Evolutionary conservation across 2,329 filamentous ascomycete species (phyloP), one percentile per base, ranked within the genome.

Genomic region (Scedosporium apiospermum): DNA sequence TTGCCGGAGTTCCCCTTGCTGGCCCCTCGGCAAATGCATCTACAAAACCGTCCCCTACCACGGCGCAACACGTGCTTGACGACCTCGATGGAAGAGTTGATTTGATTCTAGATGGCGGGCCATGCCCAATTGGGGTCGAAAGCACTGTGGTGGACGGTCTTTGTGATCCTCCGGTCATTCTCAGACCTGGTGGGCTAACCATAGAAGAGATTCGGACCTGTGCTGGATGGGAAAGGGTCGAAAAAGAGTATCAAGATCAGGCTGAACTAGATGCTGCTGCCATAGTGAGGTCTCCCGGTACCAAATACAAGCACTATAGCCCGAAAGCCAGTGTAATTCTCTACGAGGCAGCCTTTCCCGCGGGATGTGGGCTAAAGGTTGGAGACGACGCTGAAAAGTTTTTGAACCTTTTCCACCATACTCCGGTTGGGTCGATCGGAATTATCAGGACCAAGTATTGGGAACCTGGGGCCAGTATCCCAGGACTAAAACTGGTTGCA

Each of bases 291-390:
- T 95, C 95, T 0, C 95, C 95, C 0, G 95, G 95, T 1, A 99
- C 99, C 95, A 99, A 99, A 76, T 99, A 99, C 73, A 91, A 95
- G 71, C 95, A 99, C 73, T 99, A 99, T 71, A 96, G 93, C 53
- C 95, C 95, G 0, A 90, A 88, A 72, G 96, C 95, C 1, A 86
- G 82, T 55, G 93, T 99, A 2, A 78, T 96, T 14, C 79, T 98
- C 1, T 96, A 92, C 71, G 91, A 96, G 72, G 75, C 83, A 26
- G 73, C 70, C 49, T 76, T 71, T 72, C 65, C 64, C 14, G 67
- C 65, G 10, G 73, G 75, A 30, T 30, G 27, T 30, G 27, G 27
- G 27, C 27, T 6, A 30, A 30, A 30, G 3, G 4, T 6, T 30
- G 27, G 27, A 30, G 27, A 30, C 27, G 27, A 30, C 27, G 27